Percentiles rank a stretch among this genome's conserved stretches.
phyloP scores from a whole-genome alignment of 164 flowering plant species.

The Brasenia schreberi region DNA sequence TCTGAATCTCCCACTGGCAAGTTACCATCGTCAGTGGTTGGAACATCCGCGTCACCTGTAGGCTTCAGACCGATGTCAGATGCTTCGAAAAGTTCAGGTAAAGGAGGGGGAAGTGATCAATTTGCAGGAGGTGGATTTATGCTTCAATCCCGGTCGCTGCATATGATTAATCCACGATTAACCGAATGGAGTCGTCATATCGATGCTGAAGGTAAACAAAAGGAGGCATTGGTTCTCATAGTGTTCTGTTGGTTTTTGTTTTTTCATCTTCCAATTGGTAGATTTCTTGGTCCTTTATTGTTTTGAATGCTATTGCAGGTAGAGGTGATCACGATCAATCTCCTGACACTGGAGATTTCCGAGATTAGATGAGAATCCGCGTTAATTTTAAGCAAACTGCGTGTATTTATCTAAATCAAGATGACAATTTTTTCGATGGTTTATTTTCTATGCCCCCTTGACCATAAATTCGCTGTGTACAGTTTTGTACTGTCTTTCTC shows the following conservation, averaged over 20 bases:
- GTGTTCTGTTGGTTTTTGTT: neutral
- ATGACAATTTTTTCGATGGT: neutral
- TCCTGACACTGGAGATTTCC: neutral
- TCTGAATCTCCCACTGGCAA: slow-evolving; percentile 26
- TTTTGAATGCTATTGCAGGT: neutral
- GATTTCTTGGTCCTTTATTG: neutral
- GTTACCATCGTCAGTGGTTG: slow-evolving; percentile 27
- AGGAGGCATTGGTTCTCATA: neutral
- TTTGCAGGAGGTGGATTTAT: slow-evolving; percentile 32
- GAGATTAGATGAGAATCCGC: neutral
- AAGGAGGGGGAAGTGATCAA: slow-evolving; percentile 31
- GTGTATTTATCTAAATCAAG: neutral
- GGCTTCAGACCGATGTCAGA: slow-evolving; percentile 39
- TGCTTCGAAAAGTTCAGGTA: slow-evolving; percentile 19
- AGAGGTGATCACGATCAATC: neutral
- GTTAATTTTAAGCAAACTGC: neutral
- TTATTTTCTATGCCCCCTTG: neutral
- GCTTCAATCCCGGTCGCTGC: slow-evolving; percentile 32
- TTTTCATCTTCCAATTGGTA: neutral
- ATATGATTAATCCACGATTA: slow-evolving; percentile 20
- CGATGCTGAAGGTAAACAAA: slow-evolving; percentile 6
- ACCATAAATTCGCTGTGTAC: neutral
- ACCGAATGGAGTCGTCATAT: slow-evolving; percentile 32
- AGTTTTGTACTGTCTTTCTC: neutral
- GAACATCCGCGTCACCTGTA: slow-evolving; percentile 23